phyloP scores from a whole-genome alignment of 257 asterid species.

The Capsicum baccatum region DNA sequence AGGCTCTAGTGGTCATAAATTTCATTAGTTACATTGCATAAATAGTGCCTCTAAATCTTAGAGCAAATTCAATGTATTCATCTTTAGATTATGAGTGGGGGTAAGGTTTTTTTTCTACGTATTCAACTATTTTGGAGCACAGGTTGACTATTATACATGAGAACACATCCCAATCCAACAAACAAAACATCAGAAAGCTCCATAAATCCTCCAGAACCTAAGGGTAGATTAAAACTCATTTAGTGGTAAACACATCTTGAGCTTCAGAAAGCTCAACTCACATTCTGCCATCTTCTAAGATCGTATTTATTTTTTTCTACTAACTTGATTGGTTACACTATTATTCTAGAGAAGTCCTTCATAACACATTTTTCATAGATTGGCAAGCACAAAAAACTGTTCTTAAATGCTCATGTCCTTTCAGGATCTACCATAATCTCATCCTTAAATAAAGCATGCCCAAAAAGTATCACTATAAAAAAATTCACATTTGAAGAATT shows the following conservation, averaged over 20 bases:
- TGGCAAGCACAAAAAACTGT: neutral
- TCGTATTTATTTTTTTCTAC: too few species aligned
- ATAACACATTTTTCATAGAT: too few species aligned
- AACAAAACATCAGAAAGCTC: neutral
- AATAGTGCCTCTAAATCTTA: neutral
- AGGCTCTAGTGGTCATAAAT: neutral
- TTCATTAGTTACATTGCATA: neutral
- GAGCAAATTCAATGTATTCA: neutral
- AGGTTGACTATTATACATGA: neutral
- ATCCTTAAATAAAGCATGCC: too few species aligned
- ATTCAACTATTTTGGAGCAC: neutral
- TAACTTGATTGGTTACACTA: too few species aligned
- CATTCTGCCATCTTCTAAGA: neutral
- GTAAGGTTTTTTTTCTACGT: neutral
- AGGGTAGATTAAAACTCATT: neutral
- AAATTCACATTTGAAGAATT: too few species aligned
- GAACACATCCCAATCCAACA: neutral
- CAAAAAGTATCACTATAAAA: too few species aligned
- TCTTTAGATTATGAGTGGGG: neutral
- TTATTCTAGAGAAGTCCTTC: too few species aligned
- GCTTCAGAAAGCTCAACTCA: neutral
- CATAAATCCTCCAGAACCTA: neutral
- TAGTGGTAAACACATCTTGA: neutral
- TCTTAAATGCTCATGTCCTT: too few species aligned
- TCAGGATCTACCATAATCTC: too few species aligned